A percentile compares a stretch with the other conserved stretches of the same genome.
Conservation (phyloP, 768 basidiomycete genomes). For the Suillus occidentalis region DNA sequence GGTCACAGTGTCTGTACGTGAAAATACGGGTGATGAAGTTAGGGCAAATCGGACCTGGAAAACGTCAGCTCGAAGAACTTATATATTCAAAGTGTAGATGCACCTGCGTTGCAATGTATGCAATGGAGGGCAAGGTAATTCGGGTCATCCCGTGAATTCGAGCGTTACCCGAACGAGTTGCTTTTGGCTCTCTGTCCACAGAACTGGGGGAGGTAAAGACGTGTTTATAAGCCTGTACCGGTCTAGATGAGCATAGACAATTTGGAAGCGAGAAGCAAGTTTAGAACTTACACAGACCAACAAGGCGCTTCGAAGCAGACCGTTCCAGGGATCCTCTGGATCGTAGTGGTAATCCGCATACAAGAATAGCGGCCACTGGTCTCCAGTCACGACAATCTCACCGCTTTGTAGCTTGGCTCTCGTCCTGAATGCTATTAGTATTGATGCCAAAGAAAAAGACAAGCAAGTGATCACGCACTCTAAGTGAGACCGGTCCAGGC, state of each 20-base stretch:
- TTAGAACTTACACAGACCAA: conserved; percentile 20
- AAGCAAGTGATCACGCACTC: conserved; percentile 9
- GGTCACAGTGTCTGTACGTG: no score
- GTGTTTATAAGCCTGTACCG: conserved; percentile 24
- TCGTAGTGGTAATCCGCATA: conserved; percentile 21
- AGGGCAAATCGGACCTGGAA: no score
- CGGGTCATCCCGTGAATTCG: no score
- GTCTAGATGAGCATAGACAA: neutral
- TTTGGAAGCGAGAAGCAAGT: neutral
- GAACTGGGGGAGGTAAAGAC: conserved; percentile 33
- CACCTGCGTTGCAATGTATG: no score
- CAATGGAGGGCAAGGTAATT: no score
- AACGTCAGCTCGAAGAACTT: no score
- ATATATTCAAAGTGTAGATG: no score
- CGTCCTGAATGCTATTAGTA: neutral
- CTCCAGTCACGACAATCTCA: conserved; percentile 17
- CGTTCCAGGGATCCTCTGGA: conserved; percentile 27
- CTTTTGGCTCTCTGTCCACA: no score
- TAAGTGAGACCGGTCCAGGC: conserved; percentile 19
- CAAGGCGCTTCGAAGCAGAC: conserved; percentile 21
- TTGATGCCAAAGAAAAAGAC: neutral
- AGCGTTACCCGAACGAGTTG: no score
- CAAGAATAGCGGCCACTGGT: conserved; percentile 28
- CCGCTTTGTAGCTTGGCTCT: conserved; percentile 9
- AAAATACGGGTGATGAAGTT: no score